Evolutionary conservation across 176 grass and related monocot genomes (phyloP), one percentile per base, ranked within the genome.

Genomic region (Hsuehochloa calcarea): DNA sequence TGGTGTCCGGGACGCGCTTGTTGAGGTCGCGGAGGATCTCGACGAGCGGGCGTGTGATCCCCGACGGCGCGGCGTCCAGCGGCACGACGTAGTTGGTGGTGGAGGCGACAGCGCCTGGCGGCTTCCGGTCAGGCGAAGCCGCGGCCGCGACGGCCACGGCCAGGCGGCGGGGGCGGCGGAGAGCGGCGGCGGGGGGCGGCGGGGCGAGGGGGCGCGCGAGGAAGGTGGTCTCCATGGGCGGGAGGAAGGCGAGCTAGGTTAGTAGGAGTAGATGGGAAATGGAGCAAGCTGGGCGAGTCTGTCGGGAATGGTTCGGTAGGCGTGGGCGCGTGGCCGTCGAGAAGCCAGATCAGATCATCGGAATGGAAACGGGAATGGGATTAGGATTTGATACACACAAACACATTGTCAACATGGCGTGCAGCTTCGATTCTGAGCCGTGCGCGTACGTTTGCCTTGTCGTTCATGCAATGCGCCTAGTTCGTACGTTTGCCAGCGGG

Each of bases 11-110:
- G 12, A 97, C 92, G 68, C 94, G 92, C 89, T 97, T 97, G 92
- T 97, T 97, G 83, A 97, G 90, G 84, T 97, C 94, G 62, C 94
- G 91, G 50, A 97, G 88, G 87, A 97, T 97, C 87, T 97, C 94
- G 25, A 94, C 94, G 51, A 97, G 88, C 51, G 94, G 90, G 34
- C 94, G 85, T 38, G 94, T 94, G 72, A 97, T 90, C 69, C 92
- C 91, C 64, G 91, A 93, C 49, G 89, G 86, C 31, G 90, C 80
- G 25, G 91, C 89, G 70, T 94, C 88, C 58, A 94, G 84, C 65
- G 88, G 90, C 60, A 97, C 94, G 56, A 94, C 84, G 79, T 97
- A 94, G 79, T 92, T 97, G 50, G 80, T 75, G 61, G 88, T 91
- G 2, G 88, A 78, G 0, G 85, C 82, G 22, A 45, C 79, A 10